Conservation (phyloP, 345 rosid species). For the Ceriops decandra region DNA sequence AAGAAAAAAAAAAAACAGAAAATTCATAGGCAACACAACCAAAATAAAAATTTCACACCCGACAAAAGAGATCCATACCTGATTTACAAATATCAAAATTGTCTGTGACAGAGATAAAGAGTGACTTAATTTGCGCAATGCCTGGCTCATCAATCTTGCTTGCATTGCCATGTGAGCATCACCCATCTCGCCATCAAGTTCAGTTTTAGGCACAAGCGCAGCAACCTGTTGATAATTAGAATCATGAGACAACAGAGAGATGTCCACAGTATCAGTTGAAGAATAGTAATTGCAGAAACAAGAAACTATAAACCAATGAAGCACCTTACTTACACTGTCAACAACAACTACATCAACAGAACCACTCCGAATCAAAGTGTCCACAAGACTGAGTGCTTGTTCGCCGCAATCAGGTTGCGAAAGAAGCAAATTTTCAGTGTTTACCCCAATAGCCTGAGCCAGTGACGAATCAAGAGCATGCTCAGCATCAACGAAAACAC, state of each 20-base stretch:
- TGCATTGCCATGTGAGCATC: constrained; percentile 99
- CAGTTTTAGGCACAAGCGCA: constrained; percentile 97
- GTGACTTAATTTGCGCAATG: constrained; percentile 93
- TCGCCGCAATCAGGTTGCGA: constrained; percentile 99
- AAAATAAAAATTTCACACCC: constrained; percentile 1
- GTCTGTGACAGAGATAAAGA: constrained; percentile 84
- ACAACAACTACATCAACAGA: constrained; percentile 94
- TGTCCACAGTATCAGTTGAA: not conserved
- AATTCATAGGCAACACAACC: not conserved
- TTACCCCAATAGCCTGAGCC: constrained; percentile 83
- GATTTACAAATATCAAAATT: constrained; percentile 73
- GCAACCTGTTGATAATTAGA: constrained; percentile 60
- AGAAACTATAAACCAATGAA: constrained; percentile 10
- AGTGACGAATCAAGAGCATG: constrained; percentile 95
- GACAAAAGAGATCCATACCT: constrained; percentile 35
- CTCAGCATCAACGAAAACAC: constrained; percentile 96
- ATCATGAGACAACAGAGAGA: constrained; percentile 2
- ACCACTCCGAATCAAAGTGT: constrained; percentile 86
- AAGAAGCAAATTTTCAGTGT: constrained; percentile 85
- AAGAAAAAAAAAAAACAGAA: not conserved
- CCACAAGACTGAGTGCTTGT: constrained; percentile 95
- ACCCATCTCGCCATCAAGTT: constrained; percentile 99
- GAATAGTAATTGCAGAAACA: not conserved
- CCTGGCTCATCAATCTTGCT: constrained; percentile 99
- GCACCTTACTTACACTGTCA: constrained; percentile 80